Evolutionary conservation across 768 basidiomycete species (phyloP).

Genomic region (Tulasnella sp.): DNA sequence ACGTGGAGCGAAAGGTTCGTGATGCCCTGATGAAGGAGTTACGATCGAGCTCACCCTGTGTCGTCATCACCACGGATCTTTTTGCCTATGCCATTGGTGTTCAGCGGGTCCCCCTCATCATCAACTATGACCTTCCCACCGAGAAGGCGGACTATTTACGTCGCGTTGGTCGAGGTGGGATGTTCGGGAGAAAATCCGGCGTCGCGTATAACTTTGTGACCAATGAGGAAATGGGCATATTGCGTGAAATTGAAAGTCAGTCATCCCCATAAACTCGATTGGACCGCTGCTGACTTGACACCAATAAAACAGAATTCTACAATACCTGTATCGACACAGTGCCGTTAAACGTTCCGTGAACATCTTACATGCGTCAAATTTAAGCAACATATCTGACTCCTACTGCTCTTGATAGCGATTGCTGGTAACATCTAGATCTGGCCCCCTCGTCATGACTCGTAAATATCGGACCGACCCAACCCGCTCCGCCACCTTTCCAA

Average conservation of each 20-base stretch:
- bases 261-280: neutral
- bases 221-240: conserved; percentile 83
- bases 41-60: conserved; percentile 95
- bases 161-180: conserved; percentile 93
- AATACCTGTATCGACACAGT: conserved; percentile 96
- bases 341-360: conserved; percentile 78
- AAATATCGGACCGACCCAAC: conserved; percentile 18
- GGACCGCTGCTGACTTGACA: neutral
- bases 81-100: conserved; percentile 98
- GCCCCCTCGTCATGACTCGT: conserved; percentile 21
- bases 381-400: neutral
- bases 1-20: conserved; percentile 97
- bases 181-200: conserved; percentile 94
- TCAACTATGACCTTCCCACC: conserved; percentile 87
- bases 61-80: conserved; percentile 96
- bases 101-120: conserved; percentile 90
- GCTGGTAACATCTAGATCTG: conserved; percentile 27
- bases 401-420: conserved; percentile 46
- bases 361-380: too few species aligned
- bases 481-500: too few species aligned
- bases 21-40: conserved; percentile 99
- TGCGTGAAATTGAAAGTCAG: conserved; percentile 64
- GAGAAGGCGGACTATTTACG: conserved; percentile 98
- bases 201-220: conserved; percentile 97
- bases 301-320: conserved; percentile 62